Evolutionary conservation across 257 asterid genomes (phyloP).

Genomic region (Solanum bulbocastanum): DNA sequence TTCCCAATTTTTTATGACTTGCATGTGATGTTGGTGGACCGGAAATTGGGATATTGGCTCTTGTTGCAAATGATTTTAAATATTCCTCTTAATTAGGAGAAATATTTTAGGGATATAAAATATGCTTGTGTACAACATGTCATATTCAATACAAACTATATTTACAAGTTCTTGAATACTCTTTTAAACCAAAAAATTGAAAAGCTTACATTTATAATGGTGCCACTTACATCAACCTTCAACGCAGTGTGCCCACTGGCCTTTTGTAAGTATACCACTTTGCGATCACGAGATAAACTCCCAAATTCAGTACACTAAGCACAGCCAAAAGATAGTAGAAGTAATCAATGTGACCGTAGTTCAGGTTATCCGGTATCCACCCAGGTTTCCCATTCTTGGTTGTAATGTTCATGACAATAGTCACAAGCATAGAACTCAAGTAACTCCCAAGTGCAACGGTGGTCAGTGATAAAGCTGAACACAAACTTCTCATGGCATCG

Average conservation of each 20-base stretch:
- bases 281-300: conserved; percentile 34
- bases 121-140: not conserved
- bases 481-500: conserved; percentile 58
- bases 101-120: not conserved
- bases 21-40: not conserved
- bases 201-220: not conserved
- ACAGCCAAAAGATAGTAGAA: conserved; percentile 48
- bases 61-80: too few relatives aligned
- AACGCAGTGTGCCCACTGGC: conserved; percentile 29
- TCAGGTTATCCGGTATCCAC: conserved; percentile 59
- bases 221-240: not conserved
- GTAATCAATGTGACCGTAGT: conserved; percentile 44
- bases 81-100: too few relatives aligned
- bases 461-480: conserved; percentile 49
- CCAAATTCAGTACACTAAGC: conserved; percentile 45
- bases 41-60: not conserved
- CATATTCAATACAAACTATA: not conserved
- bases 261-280: conserved; percentile 47
- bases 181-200: not conserved
- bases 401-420: conserved; percentile 33
- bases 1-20: too few relatives aligned
- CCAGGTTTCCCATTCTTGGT: conserved; percentile 43
- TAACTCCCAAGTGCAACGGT: conserved; percentile 56
- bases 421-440: conserved; percentile 43
- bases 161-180: not conserved